Base-by-base conservation (phyloP, 2,329 filamentous ascomycete species). In the Teratosphaeria nubilosa region DNA sequence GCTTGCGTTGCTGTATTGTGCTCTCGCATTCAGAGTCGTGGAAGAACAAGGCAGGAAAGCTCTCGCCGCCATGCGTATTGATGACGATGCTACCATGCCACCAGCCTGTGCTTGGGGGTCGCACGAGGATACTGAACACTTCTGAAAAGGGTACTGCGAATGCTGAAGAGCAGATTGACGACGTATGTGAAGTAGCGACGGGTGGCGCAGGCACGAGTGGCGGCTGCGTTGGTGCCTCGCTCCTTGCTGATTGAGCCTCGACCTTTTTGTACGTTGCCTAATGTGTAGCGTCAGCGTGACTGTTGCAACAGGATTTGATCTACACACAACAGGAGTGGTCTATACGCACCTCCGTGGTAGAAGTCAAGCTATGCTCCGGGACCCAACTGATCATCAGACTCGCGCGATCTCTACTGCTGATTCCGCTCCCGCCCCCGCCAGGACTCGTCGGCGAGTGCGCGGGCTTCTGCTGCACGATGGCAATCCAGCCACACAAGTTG, bases 21-120 rank as follows among this genome's bases (percentile, higher is more conserved):
- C 88, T 95, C 74, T 96, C 88, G 69, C 94, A 99, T 76, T 99
- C 94, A 62, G 86, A 91, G 69, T 99, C 94, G 72, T 99, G 94
- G 75, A 99, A 99, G 76, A 99, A 99, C 1, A 99, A 77, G 0
- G 94, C 91, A 0, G 94, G 94, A 65, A 97, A 96, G 70, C 89
- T 94, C 70, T 97, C 91, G 3, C 95, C 95, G 0, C 87, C 85
- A 13, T 88, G 81, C 1, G 89, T 90, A 71, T 99, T 99, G 76
- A 99, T 90, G 58, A 99, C 87, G 30, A 99, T 76, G 62, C 91
- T 96, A 34, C 94, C 94, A 72, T 95, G 96, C 94, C 94, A 99
- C 95, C 94, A 99, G 16, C 94, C 95, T 7, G 96, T 76, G 71
- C 90, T 96, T 5, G 94, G 95, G 3, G 92, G 92, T 1, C 94